Percentiles rank a stretch among this genome's conserved stretches.
phyloP scores from a whole-genome alignment of 225 moss, liverwort and hornwort species.

The Pseudisothecium myosuroides region DNA sequence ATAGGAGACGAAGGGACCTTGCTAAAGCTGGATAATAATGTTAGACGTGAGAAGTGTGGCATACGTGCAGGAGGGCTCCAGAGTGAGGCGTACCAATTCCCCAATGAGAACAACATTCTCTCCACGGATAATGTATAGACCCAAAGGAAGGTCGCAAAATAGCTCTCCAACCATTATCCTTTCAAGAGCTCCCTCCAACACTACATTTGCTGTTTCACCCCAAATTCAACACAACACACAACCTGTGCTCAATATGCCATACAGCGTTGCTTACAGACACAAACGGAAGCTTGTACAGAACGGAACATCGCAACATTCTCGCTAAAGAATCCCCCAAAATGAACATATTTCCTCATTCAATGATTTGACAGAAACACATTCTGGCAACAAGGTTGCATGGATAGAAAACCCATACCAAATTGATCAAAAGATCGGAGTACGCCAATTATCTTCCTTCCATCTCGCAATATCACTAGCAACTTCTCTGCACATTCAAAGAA shows the following conservation, averaged over 20 bases:
- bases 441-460: slow-evolving; percentile 91
- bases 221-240: neutral
- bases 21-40: neutral
- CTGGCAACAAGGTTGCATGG: neutral
- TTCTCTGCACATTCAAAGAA: slow-evolving; percentile 49
- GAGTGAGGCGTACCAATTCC: slow-evolving; percentile 62
- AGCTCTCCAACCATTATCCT: slow-evolving; percentile 87
- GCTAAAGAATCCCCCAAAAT: neutral
- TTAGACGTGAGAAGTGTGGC: neutral
- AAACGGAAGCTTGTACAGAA: neutral
- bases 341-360: neutral
- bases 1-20: neutral
- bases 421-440: slow-evolving; percentile 91
- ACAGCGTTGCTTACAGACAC: neutral
- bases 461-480: slow-evolving; percentile 85
- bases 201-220: slow-evolving; percentile 68
- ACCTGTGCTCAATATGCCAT: neutral
- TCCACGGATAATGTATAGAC: slow-evolving; percentile 86
- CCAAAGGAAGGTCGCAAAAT: slow-evolving; percentile 81
- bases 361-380: neutral
- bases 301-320: neutral
- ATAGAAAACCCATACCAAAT: slow-evolving; percentile 43
- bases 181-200: slow-evolving; percentile 83
- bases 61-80: neutral
- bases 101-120: slow-evolving; percentile 97